These are phyloP conservation scores for Sporothrix schenckii DNA, from an alignment of 2,329 filamentous ascomycete genomes.

Conservation along the genomic window DNA sequence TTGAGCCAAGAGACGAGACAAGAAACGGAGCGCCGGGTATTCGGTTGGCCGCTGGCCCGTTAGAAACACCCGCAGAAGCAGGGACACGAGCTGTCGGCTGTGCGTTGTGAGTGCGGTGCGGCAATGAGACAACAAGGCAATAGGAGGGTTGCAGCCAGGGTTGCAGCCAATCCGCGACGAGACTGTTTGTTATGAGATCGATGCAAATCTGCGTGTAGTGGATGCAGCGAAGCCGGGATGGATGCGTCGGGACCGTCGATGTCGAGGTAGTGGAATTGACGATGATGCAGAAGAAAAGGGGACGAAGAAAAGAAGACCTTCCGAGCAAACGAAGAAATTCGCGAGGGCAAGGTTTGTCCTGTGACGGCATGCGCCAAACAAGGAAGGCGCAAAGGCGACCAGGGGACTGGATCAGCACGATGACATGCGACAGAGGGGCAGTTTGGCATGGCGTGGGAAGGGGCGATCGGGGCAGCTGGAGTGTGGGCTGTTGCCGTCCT, in stretches of 20 bases:
- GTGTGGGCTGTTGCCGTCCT: constrained; percentile 19
- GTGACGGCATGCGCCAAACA: background rate
- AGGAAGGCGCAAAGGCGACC: constrained; percentile 6
- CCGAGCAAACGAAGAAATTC: background rate
- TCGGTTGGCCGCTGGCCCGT: background rate
- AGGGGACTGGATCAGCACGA: background rate
- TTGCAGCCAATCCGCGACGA: constrained; percentile 27
- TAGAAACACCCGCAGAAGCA: background rate
- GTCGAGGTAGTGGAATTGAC: background rate
- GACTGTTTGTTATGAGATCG: background rate
- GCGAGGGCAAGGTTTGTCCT: background rate
- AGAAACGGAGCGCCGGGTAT: background rate
- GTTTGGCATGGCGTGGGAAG: background rate
- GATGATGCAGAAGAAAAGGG: background rate
- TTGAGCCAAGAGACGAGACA: background rate
- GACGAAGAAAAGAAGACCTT: background rate
- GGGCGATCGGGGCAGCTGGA: background rate
- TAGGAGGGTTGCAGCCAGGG: background rate
- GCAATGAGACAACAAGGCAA: constrained; percentile 1
- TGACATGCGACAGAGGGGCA: background rate
- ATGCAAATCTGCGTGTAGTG: background rate
- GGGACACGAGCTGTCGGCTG: background rate
- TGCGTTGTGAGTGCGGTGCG: background rate
- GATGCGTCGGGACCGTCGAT: background rate
- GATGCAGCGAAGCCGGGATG: background rate